Evolutionary conservation across 768 basidiomycete species (phyloP), one percentile per base, ranked within the genome.

Genomic region (Boletus reticuloceps): DNA sequence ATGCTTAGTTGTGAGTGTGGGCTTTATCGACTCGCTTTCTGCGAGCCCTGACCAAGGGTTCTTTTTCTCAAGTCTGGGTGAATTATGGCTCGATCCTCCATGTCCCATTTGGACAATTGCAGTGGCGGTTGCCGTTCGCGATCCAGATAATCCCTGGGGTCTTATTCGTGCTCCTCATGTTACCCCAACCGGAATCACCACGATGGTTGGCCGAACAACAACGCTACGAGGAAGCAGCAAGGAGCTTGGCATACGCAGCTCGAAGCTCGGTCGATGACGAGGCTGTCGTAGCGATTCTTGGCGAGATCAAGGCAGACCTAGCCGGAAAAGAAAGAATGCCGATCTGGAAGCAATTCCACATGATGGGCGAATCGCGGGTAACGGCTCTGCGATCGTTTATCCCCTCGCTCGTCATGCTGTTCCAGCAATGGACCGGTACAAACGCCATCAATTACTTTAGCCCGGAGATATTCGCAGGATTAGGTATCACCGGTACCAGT

Each of bases 391-490:
- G 77, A 32, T 77, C 73, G 20, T 72, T 77, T 47, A 79, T 79
- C 19, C 77, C 79, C 6, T 72, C 77, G 1, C 59, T 80, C 25
- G 69, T 79, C 55, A 79, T 80, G 75, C 70, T 79, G 56, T 77
- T 75, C 63, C 67, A 69, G 39, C 74, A 82, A 64, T 79, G 79
- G 75, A 81, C 78, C 0, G 82, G 82, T 14, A 79, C 79, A 13
- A 82, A 82, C 57, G 74, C 79, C 4, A 79, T 82, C 61, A 81
- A 81, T 61, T 83, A 83, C 59, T 83, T 76, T 55, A 77, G 77
- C 57, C 82, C 82, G 0, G 62, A 74, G 39, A 79, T 83, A 56
- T 82, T 83, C 57, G 74, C 74, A 4, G 66, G 67, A 37, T 68
- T 83, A 16, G 82, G 82, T 3, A 75, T 82, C 22, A 71, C 68